Evolutionary conservation across 2,329 filamentous ascomycete species (phyloP).

Genomic region (Penicillium sp.): DNA sequence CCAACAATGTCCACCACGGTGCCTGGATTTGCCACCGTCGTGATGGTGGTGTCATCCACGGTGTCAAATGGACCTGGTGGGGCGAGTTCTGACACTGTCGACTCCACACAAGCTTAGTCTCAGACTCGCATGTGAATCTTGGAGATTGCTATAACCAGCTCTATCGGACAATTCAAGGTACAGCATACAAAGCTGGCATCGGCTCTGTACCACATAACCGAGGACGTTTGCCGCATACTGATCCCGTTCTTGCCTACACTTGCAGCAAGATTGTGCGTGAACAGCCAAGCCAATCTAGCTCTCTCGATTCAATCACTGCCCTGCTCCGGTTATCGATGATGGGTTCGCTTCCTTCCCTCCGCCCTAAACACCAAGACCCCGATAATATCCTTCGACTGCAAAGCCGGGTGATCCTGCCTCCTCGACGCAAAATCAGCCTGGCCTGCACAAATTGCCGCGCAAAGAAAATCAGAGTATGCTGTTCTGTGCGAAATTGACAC

Average conservation of each 20-base stretch:
- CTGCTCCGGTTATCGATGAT: neutral
- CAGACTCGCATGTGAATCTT: no score
- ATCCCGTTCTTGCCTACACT: no score
- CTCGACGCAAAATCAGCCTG: neutral
- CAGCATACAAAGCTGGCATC: no score
- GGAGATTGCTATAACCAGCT: no score
- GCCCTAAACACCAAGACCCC: neutral
- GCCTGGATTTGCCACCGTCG: neutral
- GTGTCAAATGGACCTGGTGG: no score
- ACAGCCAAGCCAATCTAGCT: no score
- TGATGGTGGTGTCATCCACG: neutral
- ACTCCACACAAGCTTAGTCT: no score
- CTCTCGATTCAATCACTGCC: neutral
- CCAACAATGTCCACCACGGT: neutral
- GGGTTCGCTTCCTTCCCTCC: neutral
- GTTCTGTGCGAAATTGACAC: neutral
- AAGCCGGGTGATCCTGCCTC: neutral
- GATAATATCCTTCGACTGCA: neutral
- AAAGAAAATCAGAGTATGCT: neutral
- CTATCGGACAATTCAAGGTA: no score
- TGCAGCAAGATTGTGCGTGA: no score
- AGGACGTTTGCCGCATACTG: no score
- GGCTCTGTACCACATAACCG: no score
- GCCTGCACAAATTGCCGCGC: slow-evolving; percentile 3
- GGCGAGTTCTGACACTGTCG: no score